These are phyloP conservation scores for Diaporthe sp. DNA, from an alignment of 2,329 filamentous ascomycete genomes.

Conservation along the genomic window DNA sequence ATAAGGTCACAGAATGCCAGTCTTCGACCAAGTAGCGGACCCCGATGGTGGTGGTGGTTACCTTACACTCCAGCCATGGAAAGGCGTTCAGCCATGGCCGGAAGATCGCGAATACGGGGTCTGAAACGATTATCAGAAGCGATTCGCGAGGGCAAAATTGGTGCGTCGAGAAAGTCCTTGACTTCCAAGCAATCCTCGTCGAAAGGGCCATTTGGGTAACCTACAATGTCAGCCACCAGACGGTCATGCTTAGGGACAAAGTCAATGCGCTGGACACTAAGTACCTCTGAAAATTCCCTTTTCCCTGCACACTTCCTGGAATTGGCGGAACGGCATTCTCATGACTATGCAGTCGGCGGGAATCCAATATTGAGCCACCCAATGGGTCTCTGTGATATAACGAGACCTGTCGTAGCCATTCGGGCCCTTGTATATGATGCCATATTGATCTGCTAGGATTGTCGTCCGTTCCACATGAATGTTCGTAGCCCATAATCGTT, in stretches of 20 bases:
- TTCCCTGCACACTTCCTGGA: neutral
- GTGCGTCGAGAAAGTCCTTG: fast-evolving
- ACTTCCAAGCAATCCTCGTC: neutral
- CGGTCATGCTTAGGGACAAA: neutral
- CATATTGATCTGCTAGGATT: neutral
- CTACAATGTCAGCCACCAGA: neutral
- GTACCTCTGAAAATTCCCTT: neutral
- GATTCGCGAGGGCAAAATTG: too few relatives aligned
- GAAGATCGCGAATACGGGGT: too few relatives aligned
- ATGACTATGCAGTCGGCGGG: neutral
- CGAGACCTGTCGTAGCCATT: too few relatives aligned
- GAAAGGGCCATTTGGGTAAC: too few relatives aligned
- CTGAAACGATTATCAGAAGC: too few relatives aligned
- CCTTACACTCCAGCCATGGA: too few relatives aligned
- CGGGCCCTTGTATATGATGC: neutral
- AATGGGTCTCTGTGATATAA: neutral
- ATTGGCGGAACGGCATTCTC: neutral
- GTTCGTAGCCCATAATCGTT: neutral
- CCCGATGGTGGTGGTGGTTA: too few relatives aligned
- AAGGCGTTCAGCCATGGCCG: too few relatives aligned
- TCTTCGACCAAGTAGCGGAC: too few relatives aligned
- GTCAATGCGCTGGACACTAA: neutral
- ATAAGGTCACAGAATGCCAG: too few relatives aligned
- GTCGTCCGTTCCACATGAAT: neutral
- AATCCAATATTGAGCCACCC: neutral